Percentiles rank a stretch among this genome's conserved stretches.
Evolutionary conservation across 371 early-diverging fungal genomes (phyloP).

Genomic region (Mortierella polycephala): DNA sequence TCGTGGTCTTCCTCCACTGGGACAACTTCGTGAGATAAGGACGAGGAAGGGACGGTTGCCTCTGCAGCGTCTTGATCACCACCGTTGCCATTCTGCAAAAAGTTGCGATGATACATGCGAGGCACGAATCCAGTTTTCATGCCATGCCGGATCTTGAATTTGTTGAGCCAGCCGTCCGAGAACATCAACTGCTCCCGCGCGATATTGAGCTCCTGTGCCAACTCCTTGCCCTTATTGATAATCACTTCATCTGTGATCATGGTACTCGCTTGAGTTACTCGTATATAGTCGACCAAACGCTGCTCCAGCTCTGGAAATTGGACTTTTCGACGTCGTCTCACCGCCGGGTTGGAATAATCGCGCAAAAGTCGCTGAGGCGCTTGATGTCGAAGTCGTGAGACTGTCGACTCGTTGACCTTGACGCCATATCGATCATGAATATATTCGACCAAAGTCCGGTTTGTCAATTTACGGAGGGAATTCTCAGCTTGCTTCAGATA

Average conservation of each 20-base stretch:
- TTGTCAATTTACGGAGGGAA: constrained; percentile 11
- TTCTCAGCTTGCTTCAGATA: constrained; percentile 34
- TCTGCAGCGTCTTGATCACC: too few relatives aligned
- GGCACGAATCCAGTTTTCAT: constrained; percentile 8
- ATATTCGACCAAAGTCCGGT: constrained; percentile 22
- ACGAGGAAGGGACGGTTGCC: too few relatives aligned
- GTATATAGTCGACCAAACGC: constrained; percentile 16
- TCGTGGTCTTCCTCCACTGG: too few relatives aligned
- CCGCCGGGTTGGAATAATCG: constrained; percentile 24
- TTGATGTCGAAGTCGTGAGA: constrained; percentile 32
- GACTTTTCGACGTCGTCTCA: constrained; percentile 36
- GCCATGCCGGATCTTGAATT: constrained; percentile 53
- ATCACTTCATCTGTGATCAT: constrained; percentile 38
- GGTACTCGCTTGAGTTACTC: constrained; percentile 1
- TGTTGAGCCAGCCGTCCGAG: constrained; percentile 54
- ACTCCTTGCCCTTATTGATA: constrained; percentile 29
- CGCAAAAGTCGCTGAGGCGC: constrained; percentile 12
- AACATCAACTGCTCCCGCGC: constrained; percentile 32
- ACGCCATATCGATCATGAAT: constrained; percentile 22
- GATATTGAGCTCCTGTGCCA: constrained; percentile 31
- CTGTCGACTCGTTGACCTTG: constrained; percentile 49
- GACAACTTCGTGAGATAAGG: too few relatives aligned
- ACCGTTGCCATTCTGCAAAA: too few relatives aligned
- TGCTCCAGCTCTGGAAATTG: constrained; percentile 42
- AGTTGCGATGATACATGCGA: neutral